These are phyloP conservation scores for Leccinum imitatum DNA, from an alignment of 768 basidiomycete genomes.

Conservation along the genomic window DNA sequence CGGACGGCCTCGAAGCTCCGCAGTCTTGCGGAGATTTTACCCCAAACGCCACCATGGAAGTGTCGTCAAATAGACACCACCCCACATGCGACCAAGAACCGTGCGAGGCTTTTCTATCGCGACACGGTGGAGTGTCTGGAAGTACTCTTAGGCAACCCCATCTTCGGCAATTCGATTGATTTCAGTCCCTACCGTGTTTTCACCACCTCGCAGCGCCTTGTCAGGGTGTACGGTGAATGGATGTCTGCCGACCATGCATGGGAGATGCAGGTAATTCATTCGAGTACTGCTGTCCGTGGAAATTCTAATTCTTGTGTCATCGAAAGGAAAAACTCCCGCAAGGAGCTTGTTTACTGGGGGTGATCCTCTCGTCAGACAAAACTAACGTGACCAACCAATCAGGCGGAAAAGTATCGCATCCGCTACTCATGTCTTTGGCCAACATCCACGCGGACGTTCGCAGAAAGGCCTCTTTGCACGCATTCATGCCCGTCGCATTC, in stretches of 20 bases:
- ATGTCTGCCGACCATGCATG: slow-evolving; percentile 28
- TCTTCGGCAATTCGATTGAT: slow-evolving; percentile 7
- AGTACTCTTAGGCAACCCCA: not conserved
- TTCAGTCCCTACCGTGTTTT: slow-evolving; percentile 18
- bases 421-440: no score
- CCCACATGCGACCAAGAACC: not conserved
- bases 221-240: slow-evolving; percentile 20
- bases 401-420: no score
- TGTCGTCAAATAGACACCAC: not conserved
- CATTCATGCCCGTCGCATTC: no score
- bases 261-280: slow-evolving; percentile 23
- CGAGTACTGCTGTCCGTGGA: no score
- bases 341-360: no score
- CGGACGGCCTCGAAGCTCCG: slow-evolving; percentile 17
- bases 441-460: no score
- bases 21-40: not conserved
- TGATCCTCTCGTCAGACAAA: no score
- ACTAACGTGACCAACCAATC: no score
- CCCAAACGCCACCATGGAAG: not conserved
- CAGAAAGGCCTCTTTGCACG: no score
- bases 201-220: slow-evolving; percentile 2
- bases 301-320: no score
- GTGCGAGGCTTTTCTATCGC: not conserved
- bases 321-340: no score
- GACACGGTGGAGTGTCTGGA: not conserved